phyloP scores from a whole-genome alignment of 176 grass and related monocot genomes.

The Pontederia paniculata region DNA sequence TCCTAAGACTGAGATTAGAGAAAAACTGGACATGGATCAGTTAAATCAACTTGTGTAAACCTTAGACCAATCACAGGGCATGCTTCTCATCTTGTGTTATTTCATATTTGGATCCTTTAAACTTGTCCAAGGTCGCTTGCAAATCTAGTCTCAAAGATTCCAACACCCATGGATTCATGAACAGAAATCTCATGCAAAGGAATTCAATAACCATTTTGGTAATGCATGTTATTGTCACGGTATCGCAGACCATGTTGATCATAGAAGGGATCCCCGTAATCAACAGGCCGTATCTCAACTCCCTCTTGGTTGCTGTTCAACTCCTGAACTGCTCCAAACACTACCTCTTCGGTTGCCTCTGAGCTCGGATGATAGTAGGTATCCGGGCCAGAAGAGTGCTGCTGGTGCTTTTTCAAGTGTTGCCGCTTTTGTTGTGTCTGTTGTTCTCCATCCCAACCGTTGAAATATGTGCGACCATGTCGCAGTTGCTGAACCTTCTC shows the following conservation, averaged over 20 bases:
- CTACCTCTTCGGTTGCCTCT: background rate
- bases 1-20: too few relatives aligned
- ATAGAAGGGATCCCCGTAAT: constrained; percentile 6
- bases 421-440: background rate
- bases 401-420: constrained; percentile 3
- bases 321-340: constrained; percentile 7
- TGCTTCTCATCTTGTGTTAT: too few relatives aligned
- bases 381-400: background rate
- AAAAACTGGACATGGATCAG: too few relatives aligned
- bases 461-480: constrained; percentile 1
- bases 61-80: too few relatives aligned
- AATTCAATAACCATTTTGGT: background rate
- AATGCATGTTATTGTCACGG: background rate
- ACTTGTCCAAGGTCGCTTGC: background rate
- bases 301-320: background rate
- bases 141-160: background rate
- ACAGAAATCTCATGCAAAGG: background rate
- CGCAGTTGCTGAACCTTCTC: constrained; percentile 2
- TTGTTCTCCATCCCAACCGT: constrained; percentile 6
- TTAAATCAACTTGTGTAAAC: too few relatives aligned
- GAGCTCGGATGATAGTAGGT: constrained; percentile 6
- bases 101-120: too few relatives aligned
- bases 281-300: background rate
- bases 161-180: background rate
- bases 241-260: background rate